These are phyloP conservation scores for Monosporascus sp. DNA, from an alignment of 2,329 filamentous ascomycete species.

Conservation along the genomic window DNA sequence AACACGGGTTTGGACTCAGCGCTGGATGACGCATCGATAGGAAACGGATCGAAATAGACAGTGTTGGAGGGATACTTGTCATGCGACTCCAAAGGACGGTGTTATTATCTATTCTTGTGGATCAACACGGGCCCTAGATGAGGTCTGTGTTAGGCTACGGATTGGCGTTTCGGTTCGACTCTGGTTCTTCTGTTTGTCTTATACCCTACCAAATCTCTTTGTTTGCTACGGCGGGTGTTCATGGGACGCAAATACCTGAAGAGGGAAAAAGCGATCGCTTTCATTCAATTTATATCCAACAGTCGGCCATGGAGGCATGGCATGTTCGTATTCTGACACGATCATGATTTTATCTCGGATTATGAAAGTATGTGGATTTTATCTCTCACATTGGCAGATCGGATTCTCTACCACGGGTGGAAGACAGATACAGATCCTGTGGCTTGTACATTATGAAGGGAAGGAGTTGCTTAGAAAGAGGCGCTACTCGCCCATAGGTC, in stretches of 20 bases:
- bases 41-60: slow-evolving; percentile 18
- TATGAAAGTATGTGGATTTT: neutral
- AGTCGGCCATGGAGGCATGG: slow-evolving; percentile 14
- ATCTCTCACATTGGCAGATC: neutral
- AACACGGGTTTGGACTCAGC: slow-evolving; percentile 33
- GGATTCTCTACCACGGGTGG: neutral
- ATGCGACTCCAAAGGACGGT: slow-evolving; percentile 21
- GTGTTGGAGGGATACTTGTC: slow-evolving; percentile 21
- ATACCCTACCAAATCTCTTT: slow-evolving; percentile 36
- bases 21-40: slow-evolving; percentile 28
- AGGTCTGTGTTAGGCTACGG: neutral
- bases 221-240: slow-evolving; percentile 26
- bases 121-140: slow-evolving; percentile 14
- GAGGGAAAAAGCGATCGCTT: slow-evolving; percentile 20
- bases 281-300: slow-evolving; percentile 15
- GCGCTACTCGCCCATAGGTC: neutral
- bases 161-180: slow-evolving; percentile 24
- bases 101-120: slow-evolving; percentile 23
- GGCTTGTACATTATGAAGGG: neutral
- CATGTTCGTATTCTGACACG: slow-evolving; percentile 13
- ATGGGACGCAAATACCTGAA: slow-evolving; percentile 25
- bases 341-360: neutral
- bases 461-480: neutral
- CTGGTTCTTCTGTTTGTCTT: slow-evolving; percentile 31
- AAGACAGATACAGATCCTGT: neutral